Evolutionary conservation across 148 eudicot species (phyloP).

Genomic region (Diospyros kaki): DNA sequence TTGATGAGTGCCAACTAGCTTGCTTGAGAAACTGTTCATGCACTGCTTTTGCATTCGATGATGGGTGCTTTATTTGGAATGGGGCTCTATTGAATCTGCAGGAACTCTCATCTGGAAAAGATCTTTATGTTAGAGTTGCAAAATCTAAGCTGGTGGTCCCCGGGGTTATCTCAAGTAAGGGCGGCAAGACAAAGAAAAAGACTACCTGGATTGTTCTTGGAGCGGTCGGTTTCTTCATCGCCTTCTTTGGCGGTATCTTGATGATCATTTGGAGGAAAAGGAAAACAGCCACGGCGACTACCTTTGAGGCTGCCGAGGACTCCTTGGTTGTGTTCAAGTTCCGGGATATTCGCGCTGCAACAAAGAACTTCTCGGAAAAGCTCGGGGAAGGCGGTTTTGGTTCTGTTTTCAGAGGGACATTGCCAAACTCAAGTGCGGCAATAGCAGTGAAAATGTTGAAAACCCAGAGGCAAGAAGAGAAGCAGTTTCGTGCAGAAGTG

Average conservation of each 20-base stretch:
- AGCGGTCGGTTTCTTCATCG: slow-evolving; percentile 8
- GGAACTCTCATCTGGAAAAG: slow-evolving; percentile 25
- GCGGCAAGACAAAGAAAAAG: slow-evolving; percentile 15
- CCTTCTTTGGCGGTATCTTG: slow-evolving; percentile 13
- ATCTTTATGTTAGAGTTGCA: slow-evolving; percentile 27
- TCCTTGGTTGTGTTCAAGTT: slow-evolving; percentile 35
- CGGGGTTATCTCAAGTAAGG: slow-evolving; percentile 11
- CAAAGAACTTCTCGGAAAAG: slow-evolving; percentile 43
- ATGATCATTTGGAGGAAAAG: slow-evolving; percentile 11
- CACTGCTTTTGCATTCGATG: slow-evolving; percentile 32
- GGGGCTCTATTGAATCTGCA: slow-evolving; percentile 32
- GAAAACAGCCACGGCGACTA: not conserved
- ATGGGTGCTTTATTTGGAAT: slow-evolving; percentile 33
- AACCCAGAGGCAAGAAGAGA: slow-evolving; percentile 41
- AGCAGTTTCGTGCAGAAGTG: slow-evolving; percentile 50
- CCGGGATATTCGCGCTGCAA: slow-evolving; percentile 36
- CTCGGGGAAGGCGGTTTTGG: slow-evolving; percentile 55
- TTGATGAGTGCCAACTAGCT: slow-evolving; percentile 20
- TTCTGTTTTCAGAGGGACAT: slow-evolving; percentile 45
- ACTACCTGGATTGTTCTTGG: slow-evolving; percentile 23
- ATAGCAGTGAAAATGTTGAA: slow-evolving; percentile 55
- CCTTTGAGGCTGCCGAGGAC: slow-evolving; percentile 30
- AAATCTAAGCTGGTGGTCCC: slow-evolving; percentile 35
- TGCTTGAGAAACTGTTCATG: slow-evolving; percentile 41
- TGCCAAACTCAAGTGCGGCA: slow-evolving; percentile 31